Percentiles rank a stretch among this genome's conserved stretches.
Evolutionary conservation across 2,329 filamentous ascomycete species (phyloP).

Genomic region (Phaeosphaeria sp.): DNA sequence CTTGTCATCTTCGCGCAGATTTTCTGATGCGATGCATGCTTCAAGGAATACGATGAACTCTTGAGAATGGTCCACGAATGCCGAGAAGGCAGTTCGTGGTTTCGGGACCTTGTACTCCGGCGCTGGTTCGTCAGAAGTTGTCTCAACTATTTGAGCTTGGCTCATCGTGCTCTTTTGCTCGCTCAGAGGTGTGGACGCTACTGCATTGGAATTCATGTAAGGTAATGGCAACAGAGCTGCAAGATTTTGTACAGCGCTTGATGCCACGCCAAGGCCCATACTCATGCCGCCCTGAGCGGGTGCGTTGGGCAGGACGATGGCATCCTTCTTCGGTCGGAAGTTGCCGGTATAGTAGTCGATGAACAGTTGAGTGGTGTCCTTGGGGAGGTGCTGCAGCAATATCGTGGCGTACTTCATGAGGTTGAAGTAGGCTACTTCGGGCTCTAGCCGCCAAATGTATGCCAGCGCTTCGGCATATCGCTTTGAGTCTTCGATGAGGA

Average conservation of each 20-base stretch:
- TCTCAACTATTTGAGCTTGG: constrained; percentile 62
- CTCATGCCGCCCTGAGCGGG: constrained; percentile 52
- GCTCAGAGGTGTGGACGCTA: constrained; percentile 62
- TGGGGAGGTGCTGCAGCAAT: constrained; percentile 83
- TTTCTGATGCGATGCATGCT: constrained; percentile 77
- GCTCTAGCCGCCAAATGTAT: constrained; percentile 88
- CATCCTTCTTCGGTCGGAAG: constrained; percentile 76
- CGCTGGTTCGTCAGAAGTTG: constrained; percentile 58
- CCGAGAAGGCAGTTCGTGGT: constrained; percentile 90
- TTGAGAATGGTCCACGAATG: constrained; percentile 91
- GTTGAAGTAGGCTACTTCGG: constrained; percentile 80
- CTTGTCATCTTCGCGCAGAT: constrained; percentile 75
- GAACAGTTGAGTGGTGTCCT: constrained; percentile 84
- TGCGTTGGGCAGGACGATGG: constrained; percentile 58
- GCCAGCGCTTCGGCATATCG: constrained; percentile 86
- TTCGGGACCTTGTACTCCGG: constrained; percentile 78
- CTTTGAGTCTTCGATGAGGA: constrained; percentile 93
- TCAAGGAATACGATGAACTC: constrained; percentile 94
- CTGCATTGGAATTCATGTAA: constrained; percentile 74
- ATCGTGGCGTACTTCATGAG: constrained; percentile 96
- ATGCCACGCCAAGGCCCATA: constrained; percentile 58
- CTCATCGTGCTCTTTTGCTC: constrained; percentile 61
- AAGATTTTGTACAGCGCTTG: constrained; percentile 83
- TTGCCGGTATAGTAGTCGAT: constrained; percentile 93
- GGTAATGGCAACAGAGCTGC: constrained; percentile 83